A percentile compares a stretch with the other conserved stretches of the same genome.
phyloP scores from a whole-genome alignment of 2,329 filamentous ascomycete genomes.

The Xylariaceae sp. region DNA sequence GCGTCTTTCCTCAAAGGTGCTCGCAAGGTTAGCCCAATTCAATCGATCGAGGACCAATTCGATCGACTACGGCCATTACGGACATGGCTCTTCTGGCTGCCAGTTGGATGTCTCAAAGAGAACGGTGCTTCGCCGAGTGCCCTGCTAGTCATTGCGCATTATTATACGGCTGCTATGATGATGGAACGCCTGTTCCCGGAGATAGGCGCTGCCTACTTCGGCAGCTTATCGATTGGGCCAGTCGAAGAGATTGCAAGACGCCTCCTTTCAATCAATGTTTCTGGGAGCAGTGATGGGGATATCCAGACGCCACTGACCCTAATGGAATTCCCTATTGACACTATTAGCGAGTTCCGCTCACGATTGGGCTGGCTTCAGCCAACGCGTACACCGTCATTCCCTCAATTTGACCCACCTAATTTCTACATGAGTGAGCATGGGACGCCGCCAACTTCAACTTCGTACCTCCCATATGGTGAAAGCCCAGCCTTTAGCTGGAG shows the following conservation, averaged over 20 bases:
- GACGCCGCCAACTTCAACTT: conserved; percentile 48
- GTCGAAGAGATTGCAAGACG: conserved; percentile 86
- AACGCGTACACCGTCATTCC: conserved; percentile 64
- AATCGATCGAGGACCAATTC: conserved; percentile 83
- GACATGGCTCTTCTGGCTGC: conserved; percentile 96
- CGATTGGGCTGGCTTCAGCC: conserved; percentile 72
- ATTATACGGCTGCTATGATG: conserved; percentile 86
- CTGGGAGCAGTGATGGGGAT: conserved; percentile 61
- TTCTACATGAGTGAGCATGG: conserved; percentile 54
- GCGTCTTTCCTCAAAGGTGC: conserved; percentile 75
- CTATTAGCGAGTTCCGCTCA: conserved; percentile 70
- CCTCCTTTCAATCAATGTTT: conserved; percentile 71
- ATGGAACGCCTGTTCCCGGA: conserved; percentile 92
- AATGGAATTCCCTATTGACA: conserved; percentile 75
- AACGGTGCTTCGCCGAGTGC: conserved; percentile 77
- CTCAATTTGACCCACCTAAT: conserved; percentile 63
- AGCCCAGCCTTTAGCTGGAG: conserved; percentile 69
- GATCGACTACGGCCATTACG: conserved; percentile 86
- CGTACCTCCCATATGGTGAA: conserved; percentile 58
- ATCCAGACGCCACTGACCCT: conserved; percentile 67
- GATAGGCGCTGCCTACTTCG: conserved; percentile 87
- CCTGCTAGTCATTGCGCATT: conserved; percentile 84
- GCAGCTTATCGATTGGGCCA: conserved; percentile 76
- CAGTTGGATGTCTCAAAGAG: conserved; percentile 80
- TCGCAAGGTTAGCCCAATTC: conserved; percentile 70